Conservation (phyloP, 768 basidiomycete species). For the Trametes gibbosa region DNA sequence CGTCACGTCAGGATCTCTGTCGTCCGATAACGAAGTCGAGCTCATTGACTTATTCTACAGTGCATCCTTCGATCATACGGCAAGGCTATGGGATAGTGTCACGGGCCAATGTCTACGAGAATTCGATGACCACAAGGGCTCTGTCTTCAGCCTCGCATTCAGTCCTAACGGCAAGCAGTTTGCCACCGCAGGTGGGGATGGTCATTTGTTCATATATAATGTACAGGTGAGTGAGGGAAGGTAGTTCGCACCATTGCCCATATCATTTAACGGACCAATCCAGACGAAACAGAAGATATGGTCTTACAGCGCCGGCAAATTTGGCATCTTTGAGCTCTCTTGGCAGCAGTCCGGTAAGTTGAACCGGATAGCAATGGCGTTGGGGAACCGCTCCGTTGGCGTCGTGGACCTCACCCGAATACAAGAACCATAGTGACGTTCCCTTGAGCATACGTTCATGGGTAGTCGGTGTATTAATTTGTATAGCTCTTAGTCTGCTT, state of each 20-base stretch:
- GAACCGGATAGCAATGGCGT: slow-evolving; percentile 65
- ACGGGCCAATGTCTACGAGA: slow-evolving; percentile 73
- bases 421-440: slow-evolving; percentile 25
- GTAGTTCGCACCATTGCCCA: neutral
- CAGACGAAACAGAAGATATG: slow-evolving; percentile 48
- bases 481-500: neutral
- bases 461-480: neutral
- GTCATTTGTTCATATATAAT: slow-evolving; percentile 70
- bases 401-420: slow-evolving; percentile 61
- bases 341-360: slow-evolving; percentile 58
- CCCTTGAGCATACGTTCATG: neutral
- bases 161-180: slow-evolving; percentile 71
- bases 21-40: too few relatives aligned
- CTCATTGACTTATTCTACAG: slow-evolving; percentile 34
- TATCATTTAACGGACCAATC: neutral
- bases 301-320: slow-evolving; percentile 62
- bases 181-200: slow-evolving; percentile 79
- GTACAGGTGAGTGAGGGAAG: slow-evolving; percentile 47
- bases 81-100: slow-evolving; percentile 79
- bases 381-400: slow-evolving; percentile 67
- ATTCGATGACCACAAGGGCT: slow-evolving; percentile 67
- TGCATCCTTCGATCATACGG: slow-evolving; percentile 77
- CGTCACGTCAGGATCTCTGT: slow-evolving; percentile 55
- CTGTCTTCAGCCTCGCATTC: slow-evolving; percentile 73
- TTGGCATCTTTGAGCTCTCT: slow-evolving; percentile 72